Evolutionary conservation across 495 filamentous ascomycete species (phyloP), one percentile per base, ranked within the genome.

Genomic region (Penicillium flavigenum): DNA sequence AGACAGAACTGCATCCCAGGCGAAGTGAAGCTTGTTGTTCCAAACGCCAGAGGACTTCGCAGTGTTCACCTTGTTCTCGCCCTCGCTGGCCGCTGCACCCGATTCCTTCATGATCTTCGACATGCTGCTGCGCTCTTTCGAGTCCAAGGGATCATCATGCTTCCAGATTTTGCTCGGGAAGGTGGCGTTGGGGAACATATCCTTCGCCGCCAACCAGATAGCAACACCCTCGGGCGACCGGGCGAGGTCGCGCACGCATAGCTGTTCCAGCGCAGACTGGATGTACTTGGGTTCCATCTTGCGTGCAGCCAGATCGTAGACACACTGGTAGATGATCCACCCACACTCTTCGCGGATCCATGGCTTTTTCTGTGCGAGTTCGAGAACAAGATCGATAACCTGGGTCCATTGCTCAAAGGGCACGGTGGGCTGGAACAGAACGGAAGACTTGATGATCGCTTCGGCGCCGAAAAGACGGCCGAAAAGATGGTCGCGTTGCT

Each of bases 271-370:
- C 0, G 88, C 82, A 22, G 73, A 71, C 57, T 87, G 80, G 16
- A 84, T 81, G 32, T 80, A 82, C 42, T 76, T 71, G 29, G 49
- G 47, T 22, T 74, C 69, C 17, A 72, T 62, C n/a, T 75, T 58
- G 38, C 72, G 65, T 1, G 74, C 54, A 2, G 70, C 65, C 26
- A 81, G 63, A n/a, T 73, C 75, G 31, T 75, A 71, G 22, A 84
- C 54, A 54, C 71, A 73, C 29, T 79, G 71, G 53, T 78, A 81
- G 5, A 88, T 53, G 32, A 94, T 80, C 81, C 83, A 90, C 12
- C 89, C 90, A 62, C 90, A 94, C 66, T 93, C 88, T 67, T 94
- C 87, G 56, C 88, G 83, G 54, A 98, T 80, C 95, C 94, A 97
- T 9, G 87, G 82, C 72, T 96, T 94, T 56, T 79, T 78, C 57